phyloP scores from a whole-genome alignment of 768 basidiomycete species.

The Xanthoconium stramineum region DNA sequence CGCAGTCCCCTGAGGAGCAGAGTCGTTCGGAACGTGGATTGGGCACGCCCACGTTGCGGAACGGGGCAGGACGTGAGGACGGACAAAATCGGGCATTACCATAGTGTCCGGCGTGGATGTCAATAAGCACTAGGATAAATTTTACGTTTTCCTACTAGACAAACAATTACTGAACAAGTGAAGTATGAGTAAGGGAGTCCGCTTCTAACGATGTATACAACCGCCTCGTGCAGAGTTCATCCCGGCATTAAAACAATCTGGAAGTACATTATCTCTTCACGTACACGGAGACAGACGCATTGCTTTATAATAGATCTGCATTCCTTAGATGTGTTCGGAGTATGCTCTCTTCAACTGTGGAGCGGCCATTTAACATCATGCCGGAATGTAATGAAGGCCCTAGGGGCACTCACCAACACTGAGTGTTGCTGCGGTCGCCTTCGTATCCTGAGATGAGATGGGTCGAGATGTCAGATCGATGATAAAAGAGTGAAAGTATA shows the following conservation, averaged over 20 bases:
- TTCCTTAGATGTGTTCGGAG: constrained; percentile 65
- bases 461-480: constrained; percentile 6
- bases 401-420: constrained; percentile 49
- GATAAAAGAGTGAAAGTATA: neutral
- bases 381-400: neutral
- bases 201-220: neutral
- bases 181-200: neutral
- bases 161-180: neutral
- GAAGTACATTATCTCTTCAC: constrained; percentile 1
- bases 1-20: constrained; percentile 38
- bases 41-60: constrained; percentile 59
- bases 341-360: constrained; percentile 67
- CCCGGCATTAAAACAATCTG: neutral
- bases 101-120: neutral
- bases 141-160: constrained; percentile 6
- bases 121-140: neutral
- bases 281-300: neutral
- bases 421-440: constrained; percentile 69
- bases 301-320: constrained; percentile 61
- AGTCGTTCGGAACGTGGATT: constrained; percentile 63
- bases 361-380: neutral
- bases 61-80: constrained; percentile 36
- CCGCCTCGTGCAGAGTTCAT: neutral
- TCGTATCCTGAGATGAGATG: constrained; percentile 54
- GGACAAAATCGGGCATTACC: constrained; percentile 7